Base-by-base conservation (phyloP, 768 basidiomycete genomes). In the Lentinus brumalis region DNA sequence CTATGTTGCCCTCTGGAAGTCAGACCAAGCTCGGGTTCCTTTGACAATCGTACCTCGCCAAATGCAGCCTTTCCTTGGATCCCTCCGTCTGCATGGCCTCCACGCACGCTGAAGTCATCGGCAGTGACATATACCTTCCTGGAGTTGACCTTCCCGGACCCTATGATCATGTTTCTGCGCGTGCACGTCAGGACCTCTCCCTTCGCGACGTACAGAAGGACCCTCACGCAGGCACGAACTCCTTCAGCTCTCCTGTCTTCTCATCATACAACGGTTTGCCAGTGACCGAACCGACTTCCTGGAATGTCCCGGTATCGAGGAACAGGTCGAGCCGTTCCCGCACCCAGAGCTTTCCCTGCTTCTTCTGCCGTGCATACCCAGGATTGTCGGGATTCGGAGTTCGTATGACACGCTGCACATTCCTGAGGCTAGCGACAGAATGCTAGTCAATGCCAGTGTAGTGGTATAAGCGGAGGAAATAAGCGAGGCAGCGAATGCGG, bases 61-160 rank as follows among this genome's bases (percentile, higher is more conserved):
- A 62, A 61, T 0, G 64, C 60, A 3, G 60, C 64, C n/a, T 65
- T 65, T 5, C 64, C 64, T 39, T 61, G 56, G 10, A 65, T 54
- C 0, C 64, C 64, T 26, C 64, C 64, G 35, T 65, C 64, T 3
- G 64, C 64, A 40, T 65, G 64, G 0, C 64, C 64, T 10, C 64
- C 64, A 21, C 64, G 56, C 5, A 65, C 64, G 31, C 64, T 61
- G 64, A 65, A 65, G 46, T 65, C 64, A 30, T 65, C 64, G 0
- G 64, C 64, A 10, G 64, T 65, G 8, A 65, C 53, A 49, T 62
- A 61, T 0, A 65, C 60, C 16, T 53, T 59, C 32, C 42, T 44
- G 3, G 30, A 53, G 6, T 52, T 16, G 41, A 65, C 40, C 26
- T 35, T 56, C 3, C 64, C 64, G 57, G 60, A 65, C 1, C 64